Conservation (phyloP, 2,329 filamentous ascomycete genomes). For the Nannizziopsis barbatae region DNA sequence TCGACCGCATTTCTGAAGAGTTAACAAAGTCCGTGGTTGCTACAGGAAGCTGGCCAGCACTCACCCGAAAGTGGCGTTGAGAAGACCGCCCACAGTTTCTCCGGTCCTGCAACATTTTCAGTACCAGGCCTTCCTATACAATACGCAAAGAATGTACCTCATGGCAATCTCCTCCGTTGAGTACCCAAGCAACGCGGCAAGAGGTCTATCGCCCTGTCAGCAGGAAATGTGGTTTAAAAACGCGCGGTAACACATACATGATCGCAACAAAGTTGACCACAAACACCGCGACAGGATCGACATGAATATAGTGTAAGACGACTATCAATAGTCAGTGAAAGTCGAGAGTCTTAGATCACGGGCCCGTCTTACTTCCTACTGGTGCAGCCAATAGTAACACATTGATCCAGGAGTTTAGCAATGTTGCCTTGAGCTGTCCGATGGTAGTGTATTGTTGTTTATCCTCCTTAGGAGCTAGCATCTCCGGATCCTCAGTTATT, state of each 20-base stretch:
- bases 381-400: constrained; percentile 67
- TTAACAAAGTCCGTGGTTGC: background rate
- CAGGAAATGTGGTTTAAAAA: background rate
- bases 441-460: constrained; percentile 29
- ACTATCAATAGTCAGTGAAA: constrained; percentile 30
- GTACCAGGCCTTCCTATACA: background rate
- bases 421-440: constrained; percentile 48
- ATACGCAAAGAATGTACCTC: constrained; percentile 19
- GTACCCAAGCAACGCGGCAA: constrained; percentile 76
- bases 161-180: constrained; percentile 78
- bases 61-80: constrained; percentile 79
- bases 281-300: constrained; percentile 57
- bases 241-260: constrained; percentile 34
- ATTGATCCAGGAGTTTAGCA: constrained; percentile 81
- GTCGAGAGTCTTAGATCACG: background rate
- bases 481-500: constrained; percentile 4
- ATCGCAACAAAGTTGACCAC: constrained; percentile 91
- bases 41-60: background rate
- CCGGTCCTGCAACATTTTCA: constrained; percentile 42
- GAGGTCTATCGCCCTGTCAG: constrained; percentile 37
- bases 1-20: constrained; percentile 63
- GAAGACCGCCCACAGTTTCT: constrained; percentile 73
- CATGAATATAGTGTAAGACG: constrained; percentile 53
- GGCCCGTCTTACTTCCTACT: constrained; percentile 45
- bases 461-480: constrained; percentile 3